A percentile compares a stretch with the other conserved stretches of the same genome.
These are phyloP conservation scores for Cenchrus americanus DNA, from an alignment of 176 grass and related monocot species.

Conservation along the genomic window DNA sequence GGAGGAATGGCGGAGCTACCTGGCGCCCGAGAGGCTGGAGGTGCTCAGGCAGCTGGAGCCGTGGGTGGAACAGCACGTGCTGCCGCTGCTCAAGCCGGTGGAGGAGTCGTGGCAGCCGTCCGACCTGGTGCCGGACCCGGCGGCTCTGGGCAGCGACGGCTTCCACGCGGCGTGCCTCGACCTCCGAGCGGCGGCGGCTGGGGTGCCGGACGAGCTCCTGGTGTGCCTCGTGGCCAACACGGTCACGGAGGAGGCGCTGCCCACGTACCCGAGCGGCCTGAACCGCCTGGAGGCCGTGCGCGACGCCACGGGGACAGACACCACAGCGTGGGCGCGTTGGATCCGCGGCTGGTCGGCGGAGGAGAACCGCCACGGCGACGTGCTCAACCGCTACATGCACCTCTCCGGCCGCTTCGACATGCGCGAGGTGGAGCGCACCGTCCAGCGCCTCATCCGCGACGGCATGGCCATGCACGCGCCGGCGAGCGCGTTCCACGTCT, in stretches of 20 bases:
- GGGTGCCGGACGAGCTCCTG: slow-evolving; percentile 39
- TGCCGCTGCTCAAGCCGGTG: too few relatives aligned
- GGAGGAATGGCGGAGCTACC: too few relatives aligned
- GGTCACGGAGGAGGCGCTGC: slow-evolving; percentile 97
- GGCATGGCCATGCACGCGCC: slow-evolving; percentile 49
- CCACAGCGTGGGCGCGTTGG: slow-evolving; percentile 76
- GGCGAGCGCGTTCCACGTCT: slow-evolving; percentile 3
- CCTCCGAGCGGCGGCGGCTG: neutral
- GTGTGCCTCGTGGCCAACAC: slow-evolving; percentile 65
- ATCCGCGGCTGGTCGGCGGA: slow-evolving; percentile 79
- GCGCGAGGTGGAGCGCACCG: slow-evolving; percentile 74
- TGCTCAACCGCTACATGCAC: slow-evolving; percentile 83
- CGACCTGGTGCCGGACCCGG: too few relatives aligned
- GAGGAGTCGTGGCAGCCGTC: too few relatives aligned
- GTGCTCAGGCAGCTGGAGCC: too few relatives aligned
- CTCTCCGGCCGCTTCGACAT: slow-evolving; percentile 84
- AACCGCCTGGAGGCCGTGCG: slow-evolving; percentile 57
- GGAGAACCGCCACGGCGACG: slow-evolving; percentile 92
- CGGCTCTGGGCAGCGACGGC: too few relatives aligned
- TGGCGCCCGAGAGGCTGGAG: too few relatives aligned
- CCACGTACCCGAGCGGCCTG: slow-evolving; percentile 72
- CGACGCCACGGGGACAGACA: slow-evolving; percentile 67
- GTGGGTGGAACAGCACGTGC: too few relatives aligned
- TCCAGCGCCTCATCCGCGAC: slow-evolving; percentile 69
- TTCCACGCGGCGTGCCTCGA: too few relatives aligned